Percentiles rank a stretch among this genome's conserved stretches.
These are phyloP conservation scores for Hemileia vastatrix DNA, from an alignment of 1,284 basidiomycete genomes.

Conservation along the genomic window DNA sequence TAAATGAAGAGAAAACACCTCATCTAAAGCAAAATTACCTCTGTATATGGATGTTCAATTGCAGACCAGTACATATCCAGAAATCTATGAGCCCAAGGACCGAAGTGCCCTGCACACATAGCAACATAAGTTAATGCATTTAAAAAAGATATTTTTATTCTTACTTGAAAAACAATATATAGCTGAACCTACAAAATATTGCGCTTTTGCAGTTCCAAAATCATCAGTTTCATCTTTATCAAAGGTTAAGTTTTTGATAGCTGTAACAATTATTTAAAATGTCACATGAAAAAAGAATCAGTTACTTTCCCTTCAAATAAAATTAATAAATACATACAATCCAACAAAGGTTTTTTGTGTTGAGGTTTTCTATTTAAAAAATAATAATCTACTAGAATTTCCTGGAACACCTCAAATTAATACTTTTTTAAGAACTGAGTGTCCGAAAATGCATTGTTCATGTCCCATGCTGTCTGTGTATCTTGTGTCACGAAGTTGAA, in stretches of 20 bases:
- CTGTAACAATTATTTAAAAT: too few species aligned
- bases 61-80: slow-evolving; percentile 63
- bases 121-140: background rate
- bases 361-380: slow-evolving; percentile 66
- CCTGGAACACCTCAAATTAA: too few species aligned
- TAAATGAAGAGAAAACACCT: slow-evolving; percentile 20
- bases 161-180: slow-evolving; percentile 17
- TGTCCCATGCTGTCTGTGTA: slow-evolving; percentile 46
- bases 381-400: slow-evolving; percentile 43
- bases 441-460: too few species aligned
- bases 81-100: slow-evolving; percentile 59
- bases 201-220: slow-evolving; percentile 36
- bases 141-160: slow-evolving; percentile 3
- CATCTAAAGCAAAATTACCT: slow-evolving; percentile 50
- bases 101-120: slow-evolving; percentile 72
- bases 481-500: slow-evolving; percentile 53
- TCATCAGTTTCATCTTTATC: slow-evolving; percentile 35
- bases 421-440: too few species aligned
- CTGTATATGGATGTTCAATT: slow-evolving; percentile 69
- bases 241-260: slow-evolving; percentile 50
- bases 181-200: slow-evolving; percentile 48
- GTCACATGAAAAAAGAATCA: slow-evolving; percentile 33
- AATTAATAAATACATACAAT: slow-evolving; percentile 47
- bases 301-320: slow-evolving; percentile 24
- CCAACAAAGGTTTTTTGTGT: slow-evolving; percentile 63